A percentile compares a stretch with the other conserved stretches of the same genome.
Conservation (phyloP, 2,329 filamentous ascomycete genomes). For the Atkinsonella texensis region DNA sequence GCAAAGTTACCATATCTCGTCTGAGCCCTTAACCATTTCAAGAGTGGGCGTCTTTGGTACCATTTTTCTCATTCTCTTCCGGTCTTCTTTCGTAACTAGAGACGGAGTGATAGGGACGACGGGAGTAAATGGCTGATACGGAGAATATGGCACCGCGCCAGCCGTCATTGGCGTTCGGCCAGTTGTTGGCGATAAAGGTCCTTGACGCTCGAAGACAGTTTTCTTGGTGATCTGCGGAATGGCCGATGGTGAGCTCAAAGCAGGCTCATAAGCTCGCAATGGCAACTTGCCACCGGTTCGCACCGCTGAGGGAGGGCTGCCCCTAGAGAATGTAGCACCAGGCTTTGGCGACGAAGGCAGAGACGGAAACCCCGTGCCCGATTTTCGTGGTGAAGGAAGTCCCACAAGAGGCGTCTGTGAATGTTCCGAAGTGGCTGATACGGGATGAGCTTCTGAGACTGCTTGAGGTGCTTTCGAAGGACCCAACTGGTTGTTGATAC, state of each 20-base stretch:
- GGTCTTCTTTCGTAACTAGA: constrained; percentile 57
- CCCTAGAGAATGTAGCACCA: constrained; percentile 35
- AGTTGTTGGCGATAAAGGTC: constrained; percentile 42
- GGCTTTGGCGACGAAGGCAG: constrained; percentile 39
- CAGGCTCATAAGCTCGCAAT: constrained; percentile 49
- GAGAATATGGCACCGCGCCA: constrained; percentile 56
- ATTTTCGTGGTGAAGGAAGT: constrained; percentile 32
- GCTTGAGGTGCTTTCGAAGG: constrained; percentile 24
- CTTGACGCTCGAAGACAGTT: constrained; percentile 48
- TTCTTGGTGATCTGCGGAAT: constrained; percentile 43
- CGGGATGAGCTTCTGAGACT: constrained; percentile 33
- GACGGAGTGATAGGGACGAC: constrained; percentile 67
- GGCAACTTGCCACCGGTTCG: constrained; percentile 46
- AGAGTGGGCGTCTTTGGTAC: constrained; percentile 51
- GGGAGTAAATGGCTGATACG: constrained; percentile 69
- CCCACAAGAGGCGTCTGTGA: constrained; percentile 40
- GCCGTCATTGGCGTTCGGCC: constrained; percentile 51
- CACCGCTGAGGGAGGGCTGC: constrained; percentile 40
- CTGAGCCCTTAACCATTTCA: constrained; percentile 47
- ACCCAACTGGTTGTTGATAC: constrained; percentile 31
- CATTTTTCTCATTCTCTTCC: constrained; percentile 55
- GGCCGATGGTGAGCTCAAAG: constrained; percentile 37
- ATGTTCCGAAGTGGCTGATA: constrained; percentile 39
- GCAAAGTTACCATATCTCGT: constrained; percentile 51
- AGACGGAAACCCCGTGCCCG: constrained; percentile 21